Base-by-base conservation (phyloP, 805 yeast species). In the Candida boidinii region DNA sequence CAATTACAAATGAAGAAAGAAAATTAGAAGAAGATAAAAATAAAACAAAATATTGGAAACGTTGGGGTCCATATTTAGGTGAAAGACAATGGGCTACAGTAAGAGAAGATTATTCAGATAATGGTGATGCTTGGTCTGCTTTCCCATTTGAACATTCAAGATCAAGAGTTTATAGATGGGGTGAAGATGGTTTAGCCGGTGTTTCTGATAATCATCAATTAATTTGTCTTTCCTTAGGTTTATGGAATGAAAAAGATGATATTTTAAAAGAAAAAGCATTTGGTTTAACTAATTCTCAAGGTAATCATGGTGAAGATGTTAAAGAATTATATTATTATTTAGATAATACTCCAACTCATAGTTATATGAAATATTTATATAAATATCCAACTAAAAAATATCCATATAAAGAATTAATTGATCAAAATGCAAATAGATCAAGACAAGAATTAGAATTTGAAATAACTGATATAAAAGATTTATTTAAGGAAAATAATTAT, bases 251-350 rank as follows among this genome's bases (percentile, higher is more conserved):
- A 43, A 66, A 84, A 44, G 96, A 87, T 58, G 77, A 73, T 27
- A 72, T 85, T 44, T 66, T 87, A 54, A 87, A 87, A 57, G 96
- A 87, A 53, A 78, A 85, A 42, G 65, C 82, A 40, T 87, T 79
- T 55, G 96, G 96, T 2, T 70, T 86, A 25, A 56, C 59, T 6
- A 86, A 95, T 18, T 88, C 87, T 53, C 41, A 39, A 5, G 96
- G 96, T 10, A 88, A 88, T 54, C 96, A 87, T 55, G 96, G 96
- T 35, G 96, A 87, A 53, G 96, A 87, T 54, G 95, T 85, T 39
- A 87, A 87, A 60, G 94, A 83, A 50, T 56, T 78, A 43, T 83
- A 83, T 53, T 87, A 76, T 53, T 86, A 87, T 50, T 66, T 87
- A 39, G 96, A 87, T 60, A 87, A 85, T 58, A 83, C 94, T 10